Evolutionary conservation across 164 flowering plant species (phyloP), one percentile per base, ranked within the genome.

Genomic region (Echeveria elegans): DNA sequence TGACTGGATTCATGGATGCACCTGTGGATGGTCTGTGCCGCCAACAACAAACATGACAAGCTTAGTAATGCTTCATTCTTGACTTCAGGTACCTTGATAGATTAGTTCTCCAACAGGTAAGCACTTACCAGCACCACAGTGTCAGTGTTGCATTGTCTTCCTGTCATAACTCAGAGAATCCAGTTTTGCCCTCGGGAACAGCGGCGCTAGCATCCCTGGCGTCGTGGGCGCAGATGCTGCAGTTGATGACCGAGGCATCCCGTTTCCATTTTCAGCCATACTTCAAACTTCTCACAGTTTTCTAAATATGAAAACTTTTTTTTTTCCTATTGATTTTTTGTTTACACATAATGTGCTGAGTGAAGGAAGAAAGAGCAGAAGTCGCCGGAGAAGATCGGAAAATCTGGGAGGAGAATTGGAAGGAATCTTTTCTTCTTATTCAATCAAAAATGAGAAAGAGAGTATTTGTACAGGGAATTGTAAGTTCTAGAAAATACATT

Each of bases 1-100:
- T 45, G 43, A 88, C 92, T 0, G 95, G 97, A 64, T 90, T 90
- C 97, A 90, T 90, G 5, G 97, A 88, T 28, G 82, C 97, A 21
- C 99, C 99, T 24, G 79, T 89, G 1, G 88, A 75, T 18, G 89
- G 85, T 71, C 99, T 89, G 85, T 58, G 41, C 3, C 1, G 45
- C 11, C 0, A 43, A 43, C 16, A 11, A 12, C 18, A 16, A 15
- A 43, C 47, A 14, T 43, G 15, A 18, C 47, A 16, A 43, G 47
- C n/a, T 43, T 14, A 43, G 16, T 0, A 16, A 43, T 4, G 16
- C 47, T 11, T 12, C 47, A 43, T 4, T 43, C 18, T 14, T 11
- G 16, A 43, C 15, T 15, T 16, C 47, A 83, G 66, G 82, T 88
- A 70, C 78, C 96, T 88, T 5, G 81, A 67, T 68, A 79, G 82